phyloP scores from a whole-genome alignment of 495 filamentous ascomycete genomes.

The Podospora australis region DNA sequence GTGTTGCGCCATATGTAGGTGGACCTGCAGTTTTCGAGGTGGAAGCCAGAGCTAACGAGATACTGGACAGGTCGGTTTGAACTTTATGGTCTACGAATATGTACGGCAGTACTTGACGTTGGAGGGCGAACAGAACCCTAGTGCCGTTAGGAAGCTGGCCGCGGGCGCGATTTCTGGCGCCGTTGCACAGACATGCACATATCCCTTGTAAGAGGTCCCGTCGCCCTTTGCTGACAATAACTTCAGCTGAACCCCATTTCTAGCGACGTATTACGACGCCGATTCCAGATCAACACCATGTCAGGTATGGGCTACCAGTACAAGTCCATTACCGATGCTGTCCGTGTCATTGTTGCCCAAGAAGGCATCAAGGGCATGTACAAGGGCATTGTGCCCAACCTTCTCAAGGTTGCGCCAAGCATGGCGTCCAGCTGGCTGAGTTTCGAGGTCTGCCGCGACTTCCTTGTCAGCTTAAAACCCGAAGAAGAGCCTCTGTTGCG shows the following conservation, averaged over 20 bases:
- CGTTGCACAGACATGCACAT: constrained; percentile 94
- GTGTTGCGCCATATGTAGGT: constrained; percentile 90
- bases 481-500: constrained; percentile 27
- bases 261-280: constrained; percentile 88
- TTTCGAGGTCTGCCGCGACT: constrained; percentile 87
- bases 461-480: constrained; percentile 56
- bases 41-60: constrained; percentile 16
- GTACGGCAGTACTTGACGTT: constrained; percentile 78
- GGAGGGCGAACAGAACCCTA: constrained; percentile 81
- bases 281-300: constrained; percentile 99
- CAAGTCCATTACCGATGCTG: constrained; percentile 75
- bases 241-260: constrained; percentile 16
- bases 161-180: constrained; percentile 93
- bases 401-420: constrained; percentile 94
- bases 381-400: constrained; percentile 89
- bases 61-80: constrained; percentile 69
- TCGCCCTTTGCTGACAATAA: too few relatives aligned
- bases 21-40: not conserved
- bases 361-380: constrained; percentile 70
- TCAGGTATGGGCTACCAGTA: constrained; percentile 97
- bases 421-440: constrained; percentile 99
- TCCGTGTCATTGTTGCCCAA: constrained; percentile 69
- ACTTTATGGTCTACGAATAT: constrained; percentile 96
- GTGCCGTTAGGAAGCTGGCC: constrained; percentile 67
- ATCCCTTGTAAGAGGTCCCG: constrained; percentile 73